Base-by-base conservation (phyloP, 495 filamentous ascomycete species). In the Platismatia glauca region DNA sequence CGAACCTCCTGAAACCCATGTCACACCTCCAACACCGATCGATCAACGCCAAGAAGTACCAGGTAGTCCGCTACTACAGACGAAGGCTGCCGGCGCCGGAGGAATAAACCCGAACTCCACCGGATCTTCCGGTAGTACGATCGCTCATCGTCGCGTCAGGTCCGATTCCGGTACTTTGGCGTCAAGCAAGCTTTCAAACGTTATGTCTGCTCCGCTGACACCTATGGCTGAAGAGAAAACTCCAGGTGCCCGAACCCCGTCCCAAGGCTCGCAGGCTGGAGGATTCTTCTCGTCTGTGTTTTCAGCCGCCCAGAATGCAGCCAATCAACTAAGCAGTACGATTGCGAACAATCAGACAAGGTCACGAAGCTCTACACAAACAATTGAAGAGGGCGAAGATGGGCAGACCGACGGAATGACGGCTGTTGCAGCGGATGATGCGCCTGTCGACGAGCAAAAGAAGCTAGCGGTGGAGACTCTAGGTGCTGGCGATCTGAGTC, bases 241-340 rank as follows among this genome's bases (percentile, higher is more conserved):
- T 1, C 73, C 81, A 11, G 76, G 73, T 29, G 70, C 71, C 8
- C 74, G 73, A 59, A 67, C 68, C n/a, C 55, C 72, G 2, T 70
- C 71, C 58, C 78, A 78, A 55, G 80, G 72, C 66, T 71, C 58
- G 61, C 80, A 79, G 15, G 80, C 72, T 11, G 72, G 72, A 15
- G 90, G 91, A 0, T 98, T 98, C 73, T 98, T 98, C 73, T 93
- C 90, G 9, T 89, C 86, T 20, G 87, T 97, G 70, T 89, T 98
- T 68, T 91, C 90, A 37, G 93, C 86, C 35, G 92, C 93, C 20
- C 94, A 97, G 70, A 97, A 89, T 75, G 93, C 95, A 44, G 93
- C 94, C n/a, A 91, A 83, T 66, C 86, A 84, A 3, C 69, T 99
- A 7, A 91, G 82, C 66, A 96, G 83, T 69, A 91, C 81, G 55